Percentiles rank a stretch among this genome's conserved stretches.
Conservation (phyloP, 2,329 filamentous ascomycete genomes). For the Fonsecaea multimorphosa region DNA sequence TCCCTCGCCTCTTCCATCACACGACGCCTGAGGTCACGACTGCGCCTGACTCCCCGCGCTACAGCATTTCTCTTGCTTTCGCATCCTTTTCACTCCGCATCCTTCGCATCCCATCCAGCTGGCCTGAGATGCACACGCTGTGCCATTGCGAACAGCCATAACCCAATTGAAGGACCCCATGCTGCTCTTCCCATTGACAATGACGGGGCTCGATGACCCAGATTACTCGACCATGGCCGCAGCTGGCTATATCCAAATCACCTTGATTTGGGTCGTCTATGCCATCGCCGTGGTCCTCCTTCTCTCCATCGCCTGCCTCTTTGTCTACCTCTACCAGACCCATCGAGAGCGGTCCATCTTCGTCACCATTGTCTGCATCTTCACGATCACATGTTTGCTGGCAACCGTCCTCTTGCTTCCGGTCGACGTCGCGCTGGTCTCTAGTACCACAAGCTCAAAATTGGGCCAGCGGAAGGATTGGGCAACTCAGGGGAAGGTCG, state of each 20-base stretch:
- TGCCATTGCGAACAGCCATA: not conserved
- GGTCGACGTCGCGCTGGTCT: conserved; percentile 93
- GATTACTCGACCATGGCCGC: conserved; percentile 56
- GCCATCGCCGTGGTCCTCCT: conserved; percentile 79
- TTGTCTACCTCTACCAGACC: conserved; percentile 89
- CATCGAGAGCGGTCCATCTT: conserved; percentile 82
- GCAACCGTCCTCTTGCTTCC: conserved; percentile 91
- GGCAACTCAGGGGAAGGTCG: conserved; percentile 82
- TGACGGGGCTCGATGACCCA: conserved; percentile 12
- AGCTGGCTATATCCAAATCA: conserved; percentile 72
- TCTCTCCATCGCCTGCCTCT: conserved; percentile 77
- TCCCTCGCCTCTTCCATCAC: not conserved
- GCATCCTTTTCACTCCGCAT: not conserved
- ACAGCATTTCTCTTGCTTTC: not conserved
- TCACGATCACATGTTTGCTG: conserved; percentile 84
- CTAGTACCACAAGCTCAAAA: conserved; percentile 77
- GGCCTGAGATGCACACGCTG: conserved; percentile 16
- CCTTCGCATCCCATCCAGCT: conserved; percentile 10
- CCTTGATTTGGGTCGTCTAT: conserved; percentile 94
- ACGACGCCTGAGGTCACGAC: not conserved
- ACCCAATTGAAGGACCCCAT: not conserved
- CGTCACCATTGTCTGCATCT: conserved; percentile 82
- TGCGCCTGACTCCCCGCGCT: not conserved
- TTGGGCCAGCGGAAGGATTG: conserved; percentile 89
- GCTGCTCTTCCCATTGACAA: conserved; percentile 15